Evolutionary conservation across 495 filamentous ascomycete genomes (phyloP).

Genomic region (Neurospora sp.): DNA sequence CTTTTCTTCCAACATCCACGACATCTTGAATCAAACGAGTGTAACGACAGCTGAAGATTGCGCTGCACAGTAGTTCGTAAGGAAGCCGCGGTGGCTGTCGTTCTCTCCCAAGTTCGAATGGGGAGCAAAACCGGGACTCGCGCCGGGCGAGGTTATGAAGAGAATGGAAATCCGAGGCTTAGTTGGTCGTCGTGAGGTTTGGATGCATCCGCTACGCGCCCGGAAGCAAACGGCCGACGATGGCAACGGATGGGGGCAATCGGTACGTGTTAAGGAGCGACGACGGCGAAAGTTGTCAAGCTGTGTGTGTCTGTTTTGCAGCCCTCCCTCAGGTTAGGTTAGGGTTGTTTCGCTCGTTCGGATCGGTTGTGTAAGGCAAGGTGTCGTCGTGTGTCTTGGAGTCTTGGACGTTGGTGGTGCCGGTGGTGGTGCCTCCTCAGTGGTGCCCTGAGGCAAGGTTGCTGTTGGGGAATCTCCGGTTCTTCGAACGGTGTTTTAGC

Average conservation of each 20-base stretch:
- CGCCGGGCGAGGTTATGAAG: slow-evolving; percentile 29
- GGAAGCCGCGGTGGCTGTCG: neutral
- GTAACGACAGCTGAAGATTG: slow-evolving; percentile 18
- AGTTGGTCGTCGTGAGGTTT: slow-evolving; percentile 12
- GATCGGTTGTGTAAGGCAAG: neutral
- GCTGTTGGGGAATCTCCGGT: neutral
- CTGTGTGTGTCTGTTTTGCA: neutral
- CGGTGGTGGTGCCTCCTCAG: neutral
- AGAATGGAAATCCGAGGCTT: slow-evolving; percentile 4
- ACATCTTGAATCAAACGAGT: slow-evolving; percentile 33
- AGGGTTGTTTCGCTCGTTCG: neutral
- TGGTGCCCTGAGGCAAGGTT: neutral
- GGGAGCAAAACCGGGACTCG: slow-evolving; percentile 20
- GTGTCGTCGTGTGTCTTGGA: neutral
- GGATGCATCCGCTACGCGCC: slow-evolving; percentile 6
- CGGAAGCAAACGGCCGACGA: neutral
- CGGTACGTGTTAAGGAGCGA: neutral
- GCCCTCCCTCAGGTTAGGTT: neutral
- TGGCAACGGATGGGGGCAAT: neutral
- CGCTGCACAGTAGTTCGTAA: slow-evolving; percentile 3
- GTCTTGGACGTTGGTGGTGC: neutral
- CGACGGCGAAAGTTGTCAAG: neutral
- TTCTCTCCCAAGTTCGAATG: slow-evolving; percentile 10
- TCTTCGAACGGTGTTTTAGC: slow-evolving; percentile 1
- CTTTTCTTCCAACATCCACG: slow-evolving; percentile 72